Evolutionary conservation across 73 alveolate genomes (phyloP).

Genomic region (Symbiodinium natans): DNA sequence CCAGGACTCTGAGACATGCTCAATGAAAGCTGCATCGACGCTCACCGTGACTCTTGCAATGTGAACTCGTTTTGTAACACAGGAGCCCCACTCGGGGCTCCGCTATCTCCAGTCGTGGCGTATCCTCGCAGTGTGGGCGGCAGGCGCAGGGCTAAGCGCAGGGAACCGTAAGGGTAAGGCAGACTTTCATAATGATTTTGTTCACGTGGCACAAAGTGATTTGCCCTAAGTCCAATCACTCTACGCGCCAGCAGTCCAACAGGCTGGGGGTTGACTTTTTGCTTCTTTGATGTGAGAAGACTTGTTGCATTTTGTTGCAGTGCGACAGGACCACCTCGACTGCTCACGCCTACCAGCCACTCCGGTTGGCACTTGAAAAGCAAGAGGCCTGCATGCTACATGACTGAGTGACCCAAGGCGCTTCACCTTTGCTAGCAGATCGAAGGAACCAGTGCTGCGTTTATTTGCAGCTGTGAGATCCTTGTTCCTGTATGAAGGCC

Average conservation of each 20-base stretch:
- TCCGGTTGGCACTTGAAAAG: no score
- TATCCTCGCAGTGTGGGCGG: constrained; percentile 11
- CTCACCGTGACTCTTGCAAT: no score
- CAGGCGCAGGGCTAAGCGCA: background rate
- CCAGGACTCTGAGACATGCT: no score
- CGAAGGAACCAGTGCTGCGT: background rate
- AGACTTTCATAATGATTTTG: background rate
- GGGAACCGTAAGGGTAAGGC: no score
- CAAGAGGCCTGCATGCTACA: no score
- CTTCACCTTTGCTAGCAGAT: background rate
- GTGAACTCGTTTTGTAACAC: no score
- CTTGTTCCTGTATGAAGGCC: background rate
- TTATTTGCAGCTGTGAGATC: no score
- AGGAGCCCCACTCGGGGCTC: background rate
- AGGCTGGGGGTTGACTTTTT: background rate
- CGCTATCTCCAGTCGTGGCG: background rate
- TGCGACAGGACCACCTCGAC: background rate
- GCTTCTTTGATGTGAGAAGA: background rate
- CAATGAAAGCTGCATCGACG: no score
- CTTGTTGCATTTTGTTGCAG: background rate
- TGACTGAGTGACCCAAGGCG: background rate
- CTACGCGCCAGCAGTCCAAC: background rate
- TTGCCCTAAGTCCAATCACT: background rate
- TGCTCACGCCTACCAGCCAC: background rate
- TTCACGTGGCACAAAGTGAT: no score